Percentiles rank a stretch among this genome's conserved stretches.
Conservation (phyloP, 73 alveolate species). For the Tetrahymena thermophila region DNA sequence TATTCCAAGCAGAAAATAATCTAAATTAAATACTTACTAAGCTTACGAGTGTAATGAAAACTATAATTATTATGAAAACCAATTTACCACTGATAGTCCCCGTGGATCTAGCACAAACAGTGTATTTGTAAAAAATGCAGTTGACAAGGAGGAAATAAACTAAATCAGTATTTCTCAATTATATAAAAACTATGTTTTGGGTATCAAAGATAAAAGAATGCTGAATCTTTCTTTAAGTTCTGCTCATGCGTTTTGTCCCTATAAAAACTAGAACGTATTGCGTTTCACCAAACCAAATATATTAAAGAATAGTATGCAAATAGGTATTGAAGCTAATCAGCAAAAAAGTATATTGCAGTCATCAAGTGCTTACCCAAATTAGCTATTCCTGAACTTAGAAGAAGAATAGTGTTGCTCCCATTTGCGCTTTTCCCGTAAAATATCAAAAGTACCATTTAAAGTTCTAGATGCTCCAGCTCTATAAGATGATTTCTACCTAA, state of each 20-base stretch:
- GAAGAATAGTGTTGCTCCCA: not conserved
- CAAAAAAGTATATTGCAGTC: not conserved
- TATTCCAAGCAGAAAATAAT: not conserved
- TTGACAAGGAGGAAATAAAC: not conserved
- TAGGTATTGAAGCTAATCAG: not conserved
- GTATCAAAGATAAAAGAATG: not conserved
- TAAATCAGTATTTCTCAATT: not conserved
- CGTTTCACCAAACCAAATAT: not conserved
- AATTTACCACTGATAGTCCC: not conserved
- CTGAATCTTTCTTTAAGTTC: not conserved
- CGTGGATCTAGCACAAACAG: not conserved
- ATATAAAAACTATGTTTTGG: not conserved
- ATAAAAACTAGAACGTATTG: not conserved
- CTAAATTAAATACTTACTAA: not conserved
- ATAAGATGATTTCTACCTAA: slow-evolving; percentile 97
- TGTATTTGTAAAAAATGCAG: not conserved
- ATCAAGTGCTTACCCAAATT: not conserved
- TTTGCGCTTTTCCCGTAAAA: slow-evolving; percentile 50
- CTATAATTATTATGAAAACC: not conserved
- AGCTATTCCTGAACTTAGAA: not conserved
- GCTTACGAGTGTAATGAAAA: not conserved
- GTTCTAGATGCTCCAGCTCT: slow-evolving; percentile 99
- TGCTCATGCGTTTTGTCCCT: not conserved
- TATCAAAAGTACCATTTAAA: slow-evolving; percentile 97
- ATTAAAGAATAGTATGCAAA: not conserved